These are phyloP conservation scores for Microbotryum saponariae DNA, from an alignment of 1,284 basidiomycete genomes.

Conservation along the genomic window DNA sequence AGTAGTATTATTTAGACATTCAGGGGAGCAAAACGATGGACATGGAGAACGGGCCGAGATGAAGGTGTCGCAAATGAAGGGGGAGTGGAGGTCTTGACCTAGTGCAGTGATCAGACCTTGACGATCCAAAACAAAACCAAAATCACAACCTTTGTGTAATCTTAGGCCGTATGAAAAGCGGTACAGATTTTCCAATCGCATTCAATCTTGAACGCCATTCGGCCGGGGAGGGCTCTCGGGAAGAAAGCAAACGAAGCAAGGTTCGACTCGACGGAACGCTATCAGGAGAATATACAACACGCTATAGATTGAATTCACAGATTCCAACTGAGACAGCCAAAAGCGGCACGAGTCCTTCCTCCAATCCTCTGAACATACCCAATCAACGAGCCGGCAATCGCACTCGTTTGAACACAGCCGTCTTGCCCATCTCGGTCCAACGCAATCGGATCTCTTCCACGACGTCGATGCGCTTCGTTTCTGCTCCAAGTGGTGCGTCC, in stretches of 20 bases:
- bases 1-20: background rate
- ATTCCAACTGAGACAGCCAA: background rate
- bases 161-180: no score
- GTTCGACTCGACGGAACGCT: background rate
- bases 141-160: no score
- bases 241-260: no score
- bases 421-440: conserved; percentile 27
- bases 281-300: background rate
- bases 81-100: no score
- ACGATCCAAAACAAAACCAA: no score
- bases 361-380: background rate
- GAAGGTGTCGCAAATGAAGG: no score
- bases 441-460: conserved; percentile 30
- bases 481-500: background rate
- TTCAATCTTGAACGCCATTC: no score
- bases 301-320: background rate
- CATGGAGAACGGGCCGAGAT: no score
- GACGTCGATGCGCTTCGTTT: conserved; percentile 1
- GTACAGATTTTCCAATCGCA: no score
- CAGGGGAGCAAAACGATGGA: background rate
- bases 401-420: conserved; percentile 18
- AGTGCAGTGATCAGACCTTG: no score
- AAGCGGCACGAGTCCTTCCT: background rate
- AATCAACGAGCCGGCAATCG: background rate
- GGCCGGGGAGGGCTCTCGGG: no score